Percentiles rank a stretch among this genome's conserved stretches.
These are phyloP conservation scores for Allomyces javanicus DNA, from an alignment of 192 early-diverging fungal species.

Conservation along the genomic window DNA sequence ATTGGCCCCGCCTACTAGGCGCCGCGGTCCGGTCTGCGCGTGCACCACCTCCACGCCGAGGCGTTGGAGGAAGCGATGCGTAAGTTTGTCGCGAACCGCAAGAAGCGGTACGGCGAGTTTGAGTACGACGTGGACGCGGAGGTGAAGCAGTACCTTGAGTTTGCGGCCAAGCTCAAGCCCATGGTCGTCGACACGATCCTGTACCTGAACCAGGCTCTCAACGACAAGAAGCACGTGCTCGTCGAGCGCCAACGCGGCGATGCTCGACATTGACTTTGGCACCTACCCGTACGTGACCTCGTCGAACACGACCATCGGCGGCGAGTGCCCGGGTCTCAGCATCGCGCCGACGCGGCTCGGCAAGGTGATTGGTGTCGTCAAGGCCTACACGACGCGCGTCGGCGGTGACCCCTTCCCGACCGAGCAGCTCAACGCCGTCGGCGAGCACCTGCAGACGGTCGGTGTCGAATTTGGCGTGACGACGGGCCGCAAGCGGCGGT, in stretches of 20 bases:
- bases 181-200: constrained; percentile 76
- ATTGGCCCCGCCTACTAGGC: constrained; percentile 98
- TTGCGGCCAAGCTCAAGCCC: constrained; percentile 59
- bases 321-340: constrained; percentile 87
- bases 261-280: constrained; percentile 97
- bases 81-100: constrained; percentile 57
- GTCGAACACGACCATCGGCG: constrained; percentile 83
- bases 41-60: constrained; percentile 59
- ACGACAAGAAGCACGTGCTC: constrained; percentile 51
- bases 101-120: constrained; percentile 83
- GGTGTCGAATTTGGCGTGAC: constrained; percentile 83
- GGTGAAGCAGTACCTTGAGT: constrained; percentile 49
- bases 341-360: constrained; percentile 66
- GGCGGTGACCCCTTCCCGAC: constrained; percentile 95
- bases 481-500: constrained; percentile 84
- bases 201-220: constrained; percentile 54
- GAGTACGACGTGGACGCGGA: constrained; percentile 84
- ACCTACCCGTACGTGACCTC: constrained; percentile 97
- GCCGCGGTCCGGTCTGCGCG: constrained; percentile 76
- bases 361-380: constrained; percentile 80
- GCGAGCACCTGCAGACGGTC: constrained; percentile 76
- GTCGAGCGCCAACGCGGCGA: constrained; percentile 96
- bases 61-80: constrained; percentile 71
- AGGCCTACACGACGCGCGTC: constrained; percentile 97
- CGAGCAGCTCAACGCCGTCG: constrained; percentile 70